Base-by-base conservation (phyloP, 306 rosid species). In the Cucurbita pepo region DNA sequence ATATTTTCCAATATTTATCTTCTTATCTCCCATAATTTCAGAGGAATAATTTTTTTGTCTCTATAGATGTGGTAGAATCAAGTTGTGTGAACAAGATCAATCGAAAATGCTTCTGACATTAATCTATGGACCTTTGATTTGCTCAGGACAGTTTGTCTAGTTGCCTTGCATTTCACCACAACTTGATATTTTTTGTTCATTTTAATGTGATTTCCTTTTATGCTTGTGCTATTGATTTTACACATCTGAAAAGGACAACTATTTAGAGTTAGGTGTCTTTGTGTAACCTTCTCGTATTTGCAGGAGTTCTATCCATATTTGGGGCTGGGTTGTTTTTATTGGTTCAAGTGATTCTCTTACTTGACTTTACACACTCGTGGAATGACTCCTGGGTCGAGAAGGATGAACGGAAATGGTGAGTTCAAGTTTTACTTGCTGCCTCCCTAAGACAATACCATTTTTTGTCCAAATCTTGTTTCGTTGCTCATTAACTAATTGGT, bases 361-460 rank as follows among this genome's bases (percentile, higher is more conserved):
- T 94, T 36, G 99, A 94, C 82, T 91, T 79, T 78, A 85, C 91
- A 8, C 97, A 94, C 82, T 5, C 82, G 57, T 94, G 99, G 99
- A 94, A 94, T 79, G 99, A 94, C 71, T 83, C 97, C 56, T 94
- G 99, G 97, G 92, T 87, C 66, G 99, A 82, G 81, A 94, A 94
- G 85, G 97, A 91, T 74, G 99, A 94, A 58, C 95, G 79, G 69
- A 94, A 86, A 83, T 94, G 99, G 99, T 94, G 56, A 40, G 85
- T 79, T 70, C 22, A 74, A 72, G 19, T 43, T 76, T 70, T 70
- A 34, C 41, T 62, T 30, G 58, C 25, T 66, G 19, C 51, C 62
- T 25, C 36, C 48, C 54, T 50, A 50, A 14, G 1, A 61, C 19
- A 12, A 13, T 56, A 21, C 76, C 22, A 52, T 54, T 57, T 56